Base-by-base conservation (phyloP, 768 basidiomycete genomes). In the Lactarius pseudohatsudake region DNA sequence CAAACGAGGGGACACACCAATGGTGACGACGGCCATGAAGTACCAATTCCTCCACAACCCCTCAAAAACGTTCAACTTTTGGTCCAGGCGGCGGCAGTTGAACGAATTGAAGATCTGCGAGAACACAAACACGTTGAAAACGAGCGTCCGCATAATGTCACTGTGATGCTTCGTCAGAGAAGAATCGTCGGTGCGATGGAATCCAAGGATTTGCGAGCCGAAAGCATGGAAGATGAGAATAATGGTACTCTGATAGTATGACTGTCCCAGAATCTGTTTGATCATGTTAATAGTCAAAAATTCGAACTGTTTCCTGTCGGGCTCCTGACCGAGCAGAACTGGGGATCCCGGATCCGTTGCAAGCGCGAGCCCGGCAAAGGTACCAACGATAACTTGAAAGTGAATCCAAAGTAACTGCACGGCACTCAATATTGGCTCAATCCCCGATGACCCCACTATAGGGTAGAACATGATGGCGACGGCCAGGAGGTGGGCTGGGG, bases 361-460 rank as follows among this genome's bases (percentile, higher is more conserved):
- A 59, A 98, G 86, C 15, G 96, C 97, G 58, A 98, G 86, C 28
- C 97, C 97, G 63, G 97, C 96, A 74, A 99, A 98, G 1, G 94
- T 96, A 75, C 97, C 95, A 94, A 96, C 96, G 76, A 96, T 96
- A 69, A 98, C 89, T 81, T 98, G 98, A 77, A 98, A 30, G 30
- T 30, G 30, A 30, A 30, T 94, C 96, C 97, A 99, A 26, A 98
- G 86, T 5, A 98, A 80, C 75, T 99, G 97, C 1, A n/a, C n/a
- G n/a, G n/a, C n/a, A n/a, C n/a, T n/a, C n/a, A n/a, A n/a, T n/a
- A n/a, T n/a, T n/a, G n/a, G n/a, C n/a, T n/a, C n/a, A n/a, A n/a
- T n/a, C n/a, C n/a, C n/a, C n/a, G n/a, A n/a, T n/a, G n/a, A n/a
- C n/a, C n/a, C n/a, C n/a, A n/a, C n/a, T n/a, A n/a, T n/a, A n/a